Conservation (phyloP, 1,139 yeast species). For the Schwanniomyces etchellsii region DNA sequence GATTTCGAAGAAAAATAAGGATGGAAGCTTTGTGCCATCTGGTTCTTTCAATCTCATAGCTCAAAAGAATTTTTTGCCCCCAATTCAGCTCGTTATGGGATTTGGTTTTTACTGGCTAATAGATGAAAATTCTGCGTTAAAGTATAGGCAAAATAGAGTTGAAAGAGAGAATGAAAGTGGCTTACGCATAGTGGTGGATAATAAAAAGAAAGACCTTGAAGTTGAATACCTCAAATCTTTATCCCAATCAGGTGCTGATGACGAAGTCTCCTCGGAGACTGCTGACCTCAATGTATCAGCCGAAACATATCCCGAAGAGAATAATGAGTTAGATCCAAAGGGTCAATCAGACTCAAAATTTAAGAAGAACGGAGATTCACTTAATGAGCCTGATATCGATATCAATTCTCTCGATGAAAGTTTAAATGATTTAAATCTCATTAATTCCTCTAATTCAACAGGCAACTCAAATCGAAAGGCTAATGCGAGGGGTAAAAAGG, state of each 20-base stretch:
- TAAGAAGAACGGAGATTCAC: neutral
- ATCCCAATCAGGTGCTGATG: neutral
- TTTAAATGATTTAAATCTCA: neutral
- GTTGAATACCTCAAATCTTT: neutral
- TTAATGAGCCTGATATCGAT: neutral
- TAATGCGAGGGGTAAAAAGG: conserved; percentile 75
- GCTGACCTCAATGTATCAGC: neutral
- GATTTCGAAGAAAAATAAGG: conserved; percentile 63
- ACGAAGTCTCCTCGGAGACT: neutral
- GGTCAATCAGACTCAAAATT: neutral
- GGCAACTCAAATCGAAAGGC: neutral
- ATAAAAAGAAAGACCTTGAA: conserved; percentile 29
- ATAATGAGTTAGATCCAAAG: neutral
- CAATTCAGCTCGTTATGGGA: conserved; percentile 85
- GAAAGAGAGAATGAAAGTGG: conserved; percentile 44
- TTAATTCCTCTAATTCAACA: neutral
- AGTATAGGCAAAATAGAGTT: conserved; percentile 31
- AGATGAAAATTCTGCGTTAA: conserved; percentile 46
- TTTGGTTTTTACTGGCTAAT: conserved; percentile 75
- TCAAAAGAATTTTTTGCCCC: conserved; percentile 64
- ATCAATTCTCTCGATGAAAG: neutral
- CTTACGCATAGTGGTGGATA: conserved; percentile 32
- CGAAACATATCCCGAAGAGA: neutral
- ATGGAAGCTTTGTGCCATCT: conserved; percentile 56
- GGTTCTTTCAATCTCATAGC: conserved; percentile 59